Evolutionary conservation across 2,329 filamentous ascomycete species (phyloP), one percentile per base, ranked within the genome.

Genomic region (Ciborinia camelliae): DNA sequence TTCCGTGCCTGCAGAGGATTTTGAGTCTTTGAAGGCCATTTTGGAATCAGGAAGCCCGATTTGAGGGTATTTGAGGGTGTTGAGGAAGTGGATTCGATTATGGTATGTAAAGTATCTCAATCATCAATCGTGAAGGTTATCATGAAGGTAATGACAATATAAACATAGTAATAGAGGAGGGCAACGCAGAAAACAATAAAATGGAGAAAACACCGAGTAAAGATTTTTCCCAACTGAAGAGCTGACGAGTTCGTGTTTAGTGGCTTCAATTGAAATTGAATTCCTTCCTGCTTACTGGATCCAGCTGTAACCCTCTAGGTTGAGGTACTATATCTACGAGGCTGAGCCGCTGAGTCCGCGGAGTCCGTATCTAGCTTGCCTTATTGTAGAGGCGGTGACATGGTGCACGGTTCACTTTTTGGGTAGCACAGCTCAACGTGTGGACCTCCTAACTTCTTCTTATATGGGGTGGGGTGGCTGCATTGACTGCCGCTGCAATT

Each of bases 21-120:
- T 69, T 23, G 68, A 53, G 41, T 70, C 71, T 61, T 62, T 62
- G 51, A 64, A 58, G 51, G 72, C 67, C 73, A 74, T 74, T 7
- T 68, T 28, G 67, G 43, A 37, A 69, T 67, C 58, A 62, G 48
- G 55, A 59, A 55, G 52, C 68, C 65, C 69, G 71, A 71, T 32
- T 14, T 43, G 3, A 51, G 30, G 15, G 39, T 4, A 37, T 37
- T 48, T 7, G 52, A 20, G 26, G 41, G 28, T 53, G 51, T 51
- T 30, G 59, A 26, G 18, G n/a, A 47, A 28, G 15, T 35, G 39
- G 2, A 48, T 6, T 57, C 15, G 20, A 35, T 45, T 47, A 35
- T 28, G 9, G 48, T 54, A 47, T 43, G 23, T 2, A 35, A 53
- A 20, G 30, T 50, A 28, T 62, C 45, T 50, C 43, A 61, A 62